Base-by-base conservation (phyloP, 1,139 yeast genomes). In the Suhomyces coccinellae region DNA sequence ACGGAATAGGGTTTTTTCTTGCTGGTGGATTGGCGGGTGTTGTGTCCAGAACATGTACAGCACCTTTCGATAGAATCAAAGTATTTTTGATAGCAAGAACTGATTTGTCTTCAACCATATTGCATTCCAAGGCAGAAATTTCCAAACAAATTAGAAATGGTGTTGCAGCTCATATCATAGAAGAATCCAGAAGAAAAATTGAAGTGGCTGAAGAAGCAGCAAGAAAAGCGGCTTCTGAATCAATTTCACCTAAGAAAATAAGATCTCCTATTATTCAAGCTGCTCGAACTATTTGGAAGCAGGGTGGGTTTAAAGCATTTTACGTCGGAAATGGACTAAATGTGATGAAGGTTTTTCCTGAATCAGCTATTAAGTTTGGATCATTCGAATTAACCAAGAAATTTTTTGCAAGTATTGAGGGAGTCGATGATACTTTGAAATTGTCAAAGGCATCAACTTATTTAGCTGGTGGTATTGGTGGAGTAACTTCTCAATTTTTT, bases 1-100 rank as follows among this genome's bases (percentile, higher is more conserved):
- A 85, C 59, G 96, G 97, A 28, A 76, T 89, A 52, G 97, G 97
- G 0, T 93, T 82, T 61, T 93, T 93, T 59, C 66, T 90, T 30
- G 96, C 97, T 1, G 99, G 99, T 30, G 99, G 99, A 0, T 66
- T 91, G 28, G 87, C 97, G 0, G 99, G 99, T 2, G 99, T 93
- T 6, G 86, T 93, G 4, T 89, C 97, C n/a, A 81, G 99, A 67
- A 90, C 98, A 0, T 86, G 95, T 57, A 93, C 99, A 0, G 99
- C 99, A 0, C 99, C 99, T 11, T 88, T 93, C 57, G 99, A 93
- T 64, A 78, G 99, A 63, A 80, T 93, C 22, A 93, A 93, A 61
- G 98, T 93, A 15, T 93, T 88, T 57, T 71, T 93, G 46, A 93
- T 93, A 59, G 98, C 99, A 2, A 80, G 96, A 62, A 85, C 97